Evolutionary conservation across 1,284 basidiomycete genomes (phyloP), one percentile per base, ranked within the genome.

Genomic region (Ustilago tritici): DNA sequence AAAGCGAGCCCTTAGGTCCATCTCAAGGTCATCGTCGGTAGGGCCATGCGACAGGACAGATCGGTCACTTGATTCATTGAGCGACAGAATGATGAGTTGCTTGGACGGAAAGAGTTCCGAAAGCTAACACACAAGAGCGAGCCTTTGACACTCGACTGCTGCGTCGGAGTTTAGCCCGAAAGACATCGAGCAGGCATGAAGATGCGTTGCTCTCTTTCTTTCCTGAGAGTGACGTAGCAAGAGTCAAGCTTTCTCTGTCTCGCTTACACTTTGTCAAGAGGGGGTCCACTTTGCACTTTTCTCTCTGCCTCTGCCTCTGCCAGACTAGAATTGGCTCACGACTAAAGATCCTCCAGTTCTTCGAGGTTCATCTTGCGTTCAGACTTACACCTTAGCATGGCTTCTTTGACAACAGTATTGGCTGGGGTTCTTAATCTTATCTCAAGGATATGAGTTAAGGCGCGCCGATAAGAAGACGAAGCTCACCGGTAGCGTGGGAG

Each of bases 11-110:
- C 12, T 32, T 43, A 43, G 56, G 40, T 57, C 6, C 6, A 35
- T 15, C 34, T 32, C 28, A 50, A 50, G 49, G 8, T 28, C 49
- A 32, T 32, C 8, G 23, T 17, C 23, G 28, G 23, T 17, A 15
- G 28, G 23, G 9, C 49, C 10, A 50, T 14, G n/a, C 43, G 19
- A 7, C 12, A 19, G n/a, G 19, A 35, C 28, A 35, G 11, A 54
- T 15, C 52, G 52, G 52, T 54, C 52, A 54, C 52, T 36, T 36
- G 52, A 32, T 50, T 50, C n/a, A 19, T 19, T 17, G 40, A 43
- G n/a, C n/a, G 10, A 28, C 23, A 28, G n/a, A 19, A 9, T 49
- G 49, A 9, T 19, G 49, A 50, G 49, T 50, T 23, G 49, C 49
- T 32, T 31, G 9, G 31, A 54, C 52, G 35, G 35, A 36, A 19